These are phyloP conservation scores for Flaveria sonorensis DNA, from an alignment of 129 eudicot genomes.

Conservation along the genomic window DNA sequence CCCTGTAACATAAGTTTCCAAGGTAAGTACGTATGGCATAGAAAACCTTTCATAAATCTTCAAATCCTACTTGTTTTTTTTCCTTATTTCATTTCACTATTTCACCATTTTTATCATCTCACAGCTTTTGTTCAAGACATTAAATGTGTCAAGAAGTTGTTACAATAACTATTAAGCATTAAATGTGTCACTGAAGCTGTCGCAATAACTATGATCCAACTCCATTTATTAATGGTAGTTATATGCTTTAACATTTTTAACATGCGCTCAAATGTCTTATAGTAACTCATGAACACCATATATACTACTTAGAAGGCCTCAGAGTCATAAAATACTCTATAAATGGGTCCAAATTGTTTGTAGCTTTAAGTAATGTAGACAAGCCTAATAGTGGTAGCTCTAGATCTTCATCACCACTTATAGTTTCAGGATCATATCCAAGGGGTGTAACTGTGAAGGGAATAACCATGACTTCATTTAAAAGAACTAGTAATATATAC, in stretches of 20 bases:
- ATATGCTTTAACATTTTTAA: too few relatives aligned
- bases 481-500: too few relatives aligned
- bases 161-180: too few relatives aligned
- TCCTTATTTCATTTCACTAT: neutral
- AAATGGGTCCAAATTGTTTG: conserved; percentile 46
- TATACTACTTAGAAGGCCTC: neutral
- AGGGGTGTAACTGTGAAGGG: neutral
- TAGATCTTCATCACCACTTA: conserved; percentile 22
- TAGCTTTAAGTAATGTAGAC: conserved; percentile 36
- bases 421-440: neutral
- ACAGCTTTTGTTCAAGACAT: too few relatives aligned
- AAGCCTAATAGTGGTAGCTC: conserved; percentile 39
- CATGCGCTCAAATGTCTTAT: too few relatives aligned
- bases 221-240: too few relatives aligned
- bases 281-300: neutral
- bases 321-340: conserved; percentile 21
- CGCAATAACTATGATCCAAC: too few relatives aligned
- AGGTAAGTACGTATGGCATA: neutral
- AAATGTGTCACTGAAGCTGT: too few relatives aligned
- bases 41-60: neutral
- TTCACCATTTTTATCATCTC: neutral
- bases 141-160: too few relatives aligned
- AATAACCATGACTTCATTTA: too few relatives aligned
- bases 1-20: conserved; percentile 21
- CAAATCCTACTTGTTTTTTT: neutral